Conservation (phyloP, 768 basidiomycete species). For the Panaeolus papilionaceus region DNA sequence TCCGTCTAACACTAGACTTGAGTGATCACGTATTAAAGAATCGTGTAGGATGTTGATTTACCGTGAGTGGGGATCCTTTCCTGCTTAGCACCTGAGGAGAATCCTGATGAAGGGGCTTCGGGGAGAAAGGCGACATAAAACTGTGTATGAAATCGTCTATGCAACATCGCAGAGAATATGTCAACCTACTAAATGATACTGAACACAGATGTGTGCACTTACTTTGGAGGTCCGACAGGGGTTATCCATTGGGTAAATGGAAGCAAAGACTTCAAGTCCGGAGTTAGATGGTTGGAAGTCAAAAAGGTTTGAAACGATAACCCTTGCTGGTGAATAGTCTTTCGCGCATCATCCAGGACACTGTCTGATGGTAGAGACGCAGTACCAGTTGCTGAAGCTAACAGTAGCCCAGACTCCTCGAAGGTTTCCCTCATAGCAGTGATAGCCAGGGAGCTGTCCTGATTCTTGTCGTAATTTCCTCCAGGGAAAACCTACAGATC, state of each 20-base stretch:
- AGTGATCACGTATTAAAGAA: background rate
- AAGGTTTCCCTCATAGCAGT: slow-evolving; percentile 82
- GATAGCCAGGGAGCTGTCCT: slow-evolving; percentile 60
- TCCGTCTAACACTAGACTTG: slow-evolving; percentile 48
- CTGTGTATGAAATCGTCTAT: slow-evolving; percentile 73
- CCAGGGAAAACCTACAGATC: slow-evolving; percentile 75
- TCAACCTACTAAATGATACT: slow-evolving; percentile 17
- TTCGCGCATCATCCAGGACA: slow-evolving; percentile 58
- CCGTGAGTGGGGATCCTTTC: slow-evolving; percentile 68
- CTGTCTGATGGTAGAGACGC: slow-evolving; percentile 37
- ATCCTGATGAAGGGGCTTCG: slow-evolving; percentile 46
- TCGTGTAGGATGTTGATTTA: slow-evolving; percentile 24
- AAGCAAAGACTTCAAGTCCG: slow-evolving; percentile 54
- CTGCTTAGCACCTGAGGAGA: slow-evolving; percentile 59
- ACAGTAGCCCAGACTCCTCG: slow-evolving; percentile 73
- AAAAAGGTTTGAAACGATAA: slow-evolving; percentile 61
- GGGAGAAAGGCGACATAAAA: slow-evolving; percentile 74
- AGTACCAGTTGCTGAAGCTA: slow-evolving; percentile 49
- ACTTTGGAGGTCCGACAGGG: slow-evolving; percentile 61
- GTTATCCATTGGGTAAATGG: slow-evolving; percentile 83
- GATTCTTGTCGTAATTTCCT: slow-evolving; percentile 67
- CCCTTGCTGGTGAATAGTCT: slow-evolving; percentile 59
- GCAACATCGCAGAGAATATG: background rate
- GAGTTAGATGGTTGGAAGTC: slow-evolving; percentile 44
- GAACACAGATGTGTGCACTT: slow-evolving; percentile 21